Percentiles rank a stretch among this genome's conserved stretches.
These are phyloP conservation scores for Psilocybe cubensis DNA, from an alignment of 768 basidiomycete genomes.

Conservation along the genomic window DNA sequence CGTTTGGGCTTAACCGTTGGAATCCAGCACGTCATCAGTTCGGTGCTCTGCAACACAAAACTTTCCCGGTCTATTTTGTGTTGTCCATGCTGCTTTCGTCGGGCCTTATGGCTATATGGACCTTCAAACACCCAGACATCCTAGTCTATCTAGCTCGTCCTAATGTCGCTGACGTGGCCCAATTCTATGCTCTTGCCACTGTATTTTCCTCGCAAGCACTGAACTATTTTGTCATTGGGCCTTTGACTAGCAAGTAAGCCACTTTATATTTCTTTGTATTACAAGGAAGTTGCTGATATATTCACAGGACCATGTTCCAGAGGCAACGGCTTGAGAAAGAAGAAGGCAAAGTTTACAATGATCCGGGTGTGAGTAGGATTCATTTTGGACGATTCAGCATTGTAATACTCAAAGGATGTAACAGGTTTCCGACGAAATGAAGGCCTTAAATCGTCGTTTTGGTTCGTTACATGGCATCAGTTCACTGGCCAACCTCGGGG, in stretches of 20 bases:
- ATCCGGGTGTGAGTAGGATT: slow-evolving; percentile 54
- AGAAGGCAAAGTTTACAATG: slow-evolving; percentile 69
- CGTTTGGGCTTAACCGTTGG: neutral
- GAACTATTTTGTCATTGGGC: slow-evolving; percentile 75
- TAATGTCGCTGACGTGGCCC: slow-evolving; percentile 60
- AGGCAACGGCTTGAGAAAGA: slow-evolving; percentile 75
- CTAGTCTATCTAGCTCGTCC: slow-evolving; percentile 49
- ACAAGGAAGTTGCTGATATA: neutral
- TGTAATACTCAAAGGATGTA: neutral
- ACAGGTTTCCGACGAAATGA: slow-evolving; percentile 72
- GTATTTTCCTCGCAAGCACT: slow-evolving; percentile 52
- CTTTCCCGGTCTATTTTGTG: slow-evolving; percentile 76
- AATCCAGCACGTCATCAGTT: slow-evolving; percentile 72
- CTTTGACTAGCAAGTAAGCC: slow-evolving; percentile 69
- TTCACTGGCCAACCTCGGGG: slow-evolving; percentile 64
- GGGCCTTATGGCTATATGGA: slow-evolving; percentile 60
- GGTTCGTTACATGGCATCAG: slow-evolving; percentile 70
- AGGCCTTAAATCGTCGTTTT: slow-evolving; percentile 68
- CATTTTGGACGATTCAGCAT: slow-evolving; percentile 25
- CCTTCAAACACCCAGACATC: slow-evolving; percentile 59
- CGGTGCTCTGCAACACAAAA: slow-evolving; percentile 70
- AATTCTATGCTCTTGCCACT: slow-evolving; percentile 58
- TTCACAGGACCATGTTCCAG: slow-evolving; percentile 70
- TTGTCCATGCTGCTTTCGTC: slow-evolving; percentile 58
- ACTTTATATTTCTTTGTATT: neutral